These are phyloP conservation scores for Panellus pusillus DNA, from an alignment of 768 basidiomycete species.

Conservation along the genomic window DNA sequence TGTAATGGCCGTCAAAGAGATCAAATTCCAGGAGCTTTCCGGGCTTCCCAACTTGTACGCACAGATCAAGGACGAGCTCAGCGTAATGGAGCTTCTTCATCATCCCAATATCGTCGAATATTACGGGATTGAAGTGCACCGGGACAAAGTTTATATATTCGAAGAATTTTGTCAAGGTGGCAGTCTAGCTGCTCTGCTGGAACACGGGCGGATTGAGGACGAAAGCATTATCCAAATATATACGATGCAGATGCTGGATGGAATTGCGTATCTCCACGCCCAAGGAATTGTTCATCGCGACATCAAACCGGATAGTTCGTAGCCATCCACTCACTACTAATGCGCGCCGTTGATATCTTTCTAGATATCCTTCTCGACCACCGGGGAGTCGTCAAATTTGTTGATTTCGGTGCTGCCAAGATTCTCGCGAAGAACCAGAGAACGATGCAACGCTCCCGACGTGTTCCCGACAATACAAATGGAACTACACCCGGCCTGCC, in stretches of 20 bases:
- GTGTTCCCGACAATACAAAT: slow-evolving; percentile 42
- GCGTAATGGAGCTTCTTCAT: slow-evolving; percentile 96
- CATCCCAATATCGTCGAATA: slow-evolving; percentile 99
- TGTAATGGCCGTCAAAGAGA: slow-evolving; percentile 99
- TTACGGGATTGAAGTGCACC: slow-evolving; percentile 97
- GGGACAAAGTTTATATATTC: slow-evolving; percentile 98
- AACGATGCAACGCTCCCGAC: slow-evolving; percentile 74
- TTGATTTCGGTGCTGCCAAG: slow-evolving; percentile 97
- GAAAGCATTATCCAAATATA: slow-evolving; percentile 95
- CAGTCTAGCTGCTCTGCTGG: slow-evolving; percentile 82
- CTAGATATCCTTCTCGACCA: slow-evolving; percentile 92
- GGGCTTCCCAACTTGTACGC: slow-evolving; percentile 85
- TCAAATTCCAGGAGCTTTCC: slow-evolving; percentile 92
- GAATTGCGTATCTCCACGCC: slow-evolving; percentile 90
- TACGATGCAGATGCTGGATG: slow-evolving; percentile 95
- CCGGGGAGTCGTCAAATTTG: slow-evolving; percentile 90
- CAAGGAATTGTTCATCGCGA: slow-evolving; percentile 94
- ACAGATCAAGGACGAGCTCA: slow-evolving; percentile 93
- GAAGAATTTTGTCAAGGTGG: slow-evolving; percentile 98
- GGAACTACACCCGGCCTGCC: slow-evolving; percentile 35
- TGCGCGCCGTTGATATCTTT: slow-evolving; percentile 13
- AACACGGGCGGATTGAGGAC: slow-evolving; percentile 94
- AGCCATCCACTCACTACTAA: background rate
- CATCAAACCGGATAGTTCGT: slow-evolving; percentile 97
- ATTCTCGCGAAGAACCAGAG: slow-evolving; percentile 89